A percentile compares a stretch with the other conserved stretches of the same genome.
These are phyloP conservation scores for Fusarium nodosum DNA, from an alignment of 2,329 filamentous ascomycete species.

Conservation along the genomic window DNA sequence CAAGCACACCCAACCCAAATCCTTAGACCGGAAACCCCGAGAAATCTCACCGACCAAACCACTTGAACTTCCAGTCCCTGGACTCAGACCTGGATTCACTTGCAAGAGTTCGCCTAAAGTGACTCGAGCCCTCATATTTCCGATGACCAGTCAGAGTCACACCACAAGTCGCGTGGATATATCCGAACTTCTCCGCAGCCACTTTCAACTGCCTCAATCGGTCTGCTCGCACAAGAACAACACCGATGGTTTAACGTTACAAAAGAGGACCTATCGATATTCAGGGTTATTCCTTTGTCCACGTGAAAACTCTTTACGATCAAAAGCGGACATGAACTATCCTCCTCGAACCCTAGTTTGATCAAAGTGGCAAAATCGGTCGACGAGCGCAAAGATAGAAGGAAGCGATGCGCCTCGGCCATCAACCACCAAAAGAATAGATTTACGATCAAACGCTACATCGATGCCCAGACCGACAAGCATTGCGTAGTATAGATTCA, in stretches of 20 bases:
- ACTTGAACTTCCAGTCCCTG: background rate
- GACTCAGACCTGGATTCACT: background rate
- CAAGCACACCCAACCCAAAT: constrained; percentile 1
- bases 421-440: constrained; percentile 24
- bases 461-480: constrained; percentile 2
- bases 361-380: constrained; percentile 32
- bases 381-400: constrained; percentile 22
- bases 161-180: constrained; percentile 38
- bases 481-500: constrained; percentile 7
- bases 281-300: constrained; percentile 8
- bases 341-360: constrained; percentile 19
- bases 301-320: constrained; percentile 7
- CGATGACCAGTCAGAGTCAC: constrained; percentile 33
- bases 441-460: constrained; percentile 17
- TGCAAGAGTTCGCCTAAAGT: constrained; percentile 4
- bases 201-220: background rate
- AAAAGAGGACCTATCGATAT: background rate
- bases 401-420: constrained; percentile 2
- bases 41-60: background rate
- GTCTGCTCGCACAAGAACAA: background rate
- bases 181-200: constrained; percentile 35
- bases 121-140: constrained; percentile 29
- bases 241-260: background rate
- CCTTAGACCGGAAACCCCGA: constrained; percentile 1
- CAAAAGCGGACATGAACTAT: constrained; percentile 25